Evolutionary conservation across 2,329 filamentous ascomycete species (phyloP).

Genomic region (Fusarium sp.): DNA sequence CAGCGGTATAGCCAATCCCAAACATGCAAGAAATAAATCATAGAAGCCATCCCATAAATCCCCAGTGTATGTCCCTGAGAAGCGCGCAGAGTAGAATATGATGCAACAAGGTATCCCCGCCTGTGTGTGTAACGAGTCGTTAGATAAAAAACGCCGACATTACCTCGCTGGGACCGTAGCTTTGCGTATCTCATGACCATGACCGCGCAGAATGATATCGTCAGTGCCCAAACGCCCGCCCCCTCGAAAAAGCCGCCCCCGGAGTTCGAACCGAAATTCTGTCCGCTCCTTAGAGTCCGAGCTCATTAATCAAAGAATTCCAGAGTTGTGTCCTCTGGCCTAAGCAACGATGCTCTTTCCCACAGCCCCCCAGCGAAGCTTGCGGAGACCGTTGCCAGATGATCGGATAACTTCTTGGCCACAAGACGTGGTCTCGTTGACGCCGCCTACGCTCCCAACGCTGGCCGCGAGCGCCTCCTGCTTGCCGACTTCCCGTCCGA

Average conservation of each 20-base stretch:
- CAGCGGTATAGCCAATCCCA: constrained; percentile 21
- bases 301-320: constrained; percentile 2
- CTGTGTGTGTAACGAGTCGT: constrained; percentile 23
- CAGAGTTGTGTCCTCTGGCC: constrained; percentile 24
- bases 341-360: constrained; percentile 63
- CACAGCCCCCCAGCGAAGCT: constrained; percentile 67
- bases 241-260: constrained; percentile 3
- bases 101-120: constrained; percentile 15
- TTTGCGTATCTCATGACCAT: constrained; percentile 34
- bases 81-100: constrained; percentile 18
- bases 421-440: constrained; percentile 62
- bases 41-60: constrained; percentile 16
- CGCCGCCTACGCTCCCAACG: constrained; percentile 50
- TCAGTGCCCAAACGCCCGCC: constrained; percentile 19
- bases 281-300: neutral
- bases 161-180: constrained; percentile 21
- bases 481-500: constrained; percentile 74
- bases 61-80: constrained; percentile 23
- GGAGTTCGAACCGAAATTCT: constrained; percentile 3
- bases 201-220: constrained; percentile 16
- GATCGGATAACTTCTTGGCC: constrained; percentile 66
- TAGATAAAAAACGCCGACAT: constrained; percentile 32
- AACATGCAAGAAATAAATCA: neutral
- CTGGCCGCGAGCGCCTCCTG: constrained; percentile 65
- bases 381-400: constrained; percentile 63